phyloP scores from a whole-genome alignment of 768 basidiomycete species.

The Leucogyrophana mollusca region DNA sequence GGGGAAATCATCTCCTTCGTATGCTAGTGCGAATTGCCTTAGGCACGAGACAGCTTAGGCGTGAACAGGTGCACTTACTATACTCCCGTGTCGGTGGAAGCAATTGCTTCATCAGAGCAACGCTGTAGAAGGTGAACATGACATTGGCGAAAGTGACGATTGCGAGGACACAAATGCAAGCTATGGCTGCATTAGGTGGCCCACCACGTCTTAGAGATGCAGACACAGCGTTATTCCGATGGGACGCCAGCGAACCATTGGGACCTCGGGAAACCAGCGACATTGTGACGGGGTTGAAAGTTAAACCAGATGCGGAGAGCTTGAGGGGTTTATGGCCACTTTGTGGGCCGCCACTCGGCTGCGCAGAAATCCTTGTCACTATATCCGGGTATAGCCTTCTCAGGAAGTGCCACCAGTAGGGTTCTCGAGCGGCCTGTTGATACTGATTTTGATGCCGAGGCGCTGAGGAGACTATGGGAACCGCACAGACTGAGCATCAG shows the following conservation, averaged over 20 bases:
- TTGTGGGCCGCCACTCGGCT: conserved; percentile 3
- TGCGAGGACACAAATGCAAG: conserved; percentile 18
- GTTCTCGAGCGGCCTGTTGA: no score
- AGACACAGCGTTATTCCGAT: neutral
- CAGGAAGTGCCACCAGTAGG: no score
- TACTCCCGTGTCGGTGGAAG: conserved; percentile 19
- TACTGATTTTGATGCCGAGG: no score
- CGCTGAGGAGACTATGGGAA: no score
- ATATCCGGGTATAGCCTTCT: no score
- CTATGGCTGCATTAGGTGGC: neutral
- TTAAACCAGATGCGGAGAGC: no score
- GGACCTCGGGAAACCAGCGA: neutral
- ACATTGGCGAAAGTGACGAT: conserved; percentile 23
- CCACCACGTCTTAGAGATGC: neutral
- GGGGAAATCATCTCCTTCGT: conserved; percentile 29
- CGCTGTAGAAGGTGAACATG: conserved; percentile 12
- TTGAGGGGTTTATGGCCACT: neutral
- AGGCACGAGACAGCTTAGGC: no score
- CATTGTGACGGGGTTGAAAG: neutral
- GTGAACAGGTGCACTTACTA: conserved; percentile 12
- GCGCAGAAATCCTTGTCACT: conserved; percentile 6
- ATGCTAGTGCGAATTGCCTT: conserved; percentile 12
- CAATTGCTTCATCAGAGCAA: conserved; percentile 12
- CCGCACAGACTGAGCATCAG: no score
- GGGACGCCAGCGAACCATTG: neutral